These are phyloP conservation scores for Curvularia spicifera DNA, from an alignment of 2,329 filamentous ascomycete species.

Conservation along the genomic window DNA sequence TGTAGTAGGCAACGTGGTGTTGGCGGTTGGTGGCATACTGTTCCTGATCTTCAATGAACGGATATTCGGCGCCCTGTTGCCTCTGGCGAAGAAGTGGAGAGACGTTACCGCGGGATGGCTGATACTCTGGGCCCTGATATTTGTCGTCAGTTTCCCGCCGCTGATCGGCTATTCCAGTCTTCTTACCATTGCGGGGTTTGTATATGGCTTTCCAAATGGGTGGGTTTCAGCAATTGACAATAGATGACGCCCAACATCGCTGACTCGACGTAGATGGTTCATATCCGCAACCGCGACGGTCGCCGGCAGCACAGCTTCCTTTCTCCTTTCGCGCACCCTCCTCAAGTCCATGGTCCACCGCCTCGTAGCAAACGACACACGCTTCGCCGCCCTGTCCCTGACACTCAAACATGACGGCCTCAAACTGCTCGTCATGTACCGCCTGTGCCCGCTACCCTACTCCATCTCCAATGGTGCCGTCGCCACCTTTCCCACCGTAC, in stretches of 20 bases:
- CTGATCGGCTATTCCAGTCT: conserved; percentile 85
- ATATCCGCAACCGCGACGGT: conserved; percentile 81
- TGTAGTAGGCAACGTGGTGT: conserved; percentile 57
- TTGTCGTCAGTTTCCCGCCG: conserved; percentile 82
- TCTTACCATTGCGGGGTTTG: conserved; percentile 71
- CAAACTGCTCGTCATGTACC: conserved; percentile 86
- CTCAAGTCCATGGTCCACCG: conserved; percentile 79
- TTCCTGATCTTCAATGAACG: conserved; percentile 79
- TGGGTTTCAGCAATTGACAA: conserved; percentile 55
- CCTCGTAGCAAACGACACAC: conserved; percentile 79
- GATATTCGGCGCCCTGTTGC: conserved; percentile 77
- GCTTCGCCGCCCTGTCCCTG: conserved; percentile 86
- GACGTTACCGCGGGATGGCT: conserved; percentile 72
- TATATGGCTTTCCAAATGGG: conserved; percentile 74
- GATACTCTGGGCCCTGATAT: conserved; percentile 77
- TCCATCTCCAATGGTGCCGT: conserved; percentile 93
- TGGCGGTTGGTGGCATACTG: conserved; percentile 66
- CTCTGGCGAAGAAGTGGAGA: conserved; percentile 78
- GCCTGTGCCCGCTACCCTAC: conserved; percentile 91
- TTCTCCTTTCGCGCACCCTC: conserved; percentile 79
- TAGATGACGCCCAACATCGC: not conserved
- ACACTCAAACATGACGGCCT: conserved; percentile 90
- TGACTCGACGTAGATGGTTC: conserved; percentile 70
- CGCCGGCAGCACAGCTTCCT: conserved; percentile 77
- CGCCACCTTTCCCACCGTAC: conserved; percentile 88